phyloP scores from a whole-genome alignment of 805 yeast species.

The Candida peoriensis region DNA sequence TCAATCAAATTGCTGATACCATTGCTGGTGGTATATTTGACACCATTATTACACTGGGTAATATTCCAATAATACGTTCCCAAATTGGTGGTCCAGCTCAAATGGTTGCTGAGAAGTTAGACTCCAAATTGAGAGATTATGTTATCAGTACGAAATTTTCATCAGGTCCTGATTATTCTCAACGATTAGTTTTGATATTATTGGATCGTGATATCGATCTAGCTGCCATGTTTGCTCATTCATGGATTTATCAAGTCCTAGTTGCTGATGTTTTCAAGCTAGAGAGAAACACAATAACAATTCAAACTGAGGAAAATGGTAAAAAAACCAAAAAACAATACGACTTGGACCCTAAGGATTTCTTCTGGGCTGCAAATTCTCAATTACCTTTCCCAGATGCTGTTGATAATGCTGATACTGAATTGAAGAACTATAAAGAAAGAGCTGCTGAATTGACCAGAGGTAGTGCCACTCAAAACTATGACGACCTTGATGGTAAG shows the following conservation, averaged over 20 bases:
- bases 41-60: constrained; percentile 67
- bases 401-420: constrained; percentile 93
- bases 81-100: constrained; percentile 95
- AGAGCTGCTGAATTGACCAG: constrained; percentile 85
- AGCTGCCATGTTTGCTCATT: constrained; percentile 91
- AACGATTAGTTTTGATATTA: constrained; percentile 72
- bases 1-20: constrained; percentile 59
- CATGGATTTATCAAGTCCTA: constrained; percentile 97
- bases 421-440: constrained; percentile 70
- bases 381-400: constrained; percentile 96
- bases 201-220: constrained; percentile 88
- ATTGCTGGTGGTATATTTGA: constrained; percentile 81
- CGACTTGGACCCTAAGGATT: constrained; percentile 90
- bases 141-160: constrained; percentile 55
- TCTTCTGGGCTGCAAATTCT: constrained; percentile 83
- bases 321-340: constrained; percentile 48
- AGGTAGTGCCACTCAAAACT: constrained; percentile 61
- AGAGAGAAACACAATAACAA: constrained; percentile 74
- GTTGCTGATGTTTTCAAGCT: constrained; percentile 87
- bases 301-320: constrained; percentile 38
- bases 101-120: constrained; percentile 82
- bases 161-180: constrained; percentile 28
- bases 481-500: constrained; percentile 67
- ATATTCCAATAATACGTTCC: constrained; percentile 86
- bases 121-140: constrained; percentile 78